Evolutionary conservation across 176 grass and related monocot genomes (phyloP), one percentile per base, ranked within the genome.

Genomic region (Bolboschoenus planiculmis): DNA sequence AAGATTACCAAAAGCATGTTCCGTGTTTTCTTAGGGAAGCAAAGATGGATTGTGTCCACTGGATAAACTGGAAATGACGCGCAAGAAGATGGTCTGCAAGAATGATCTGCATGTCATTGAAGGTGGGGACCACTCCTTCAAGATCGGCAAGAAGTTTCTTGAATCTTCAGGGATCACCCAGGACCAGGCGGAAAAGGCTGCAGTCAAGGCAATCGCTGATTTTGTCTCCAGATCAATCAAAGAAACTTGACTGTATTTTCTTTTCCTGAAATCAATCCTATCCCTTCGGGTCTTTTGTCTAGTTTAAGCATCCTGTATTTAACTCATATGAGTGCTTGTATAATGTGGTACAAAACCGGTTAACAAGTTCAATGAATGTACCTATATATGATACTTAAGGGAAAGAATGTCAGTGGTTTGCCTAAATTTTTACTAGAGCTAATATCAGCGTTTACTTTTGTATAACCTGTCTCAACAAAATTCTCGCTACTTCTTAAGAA

Each of bases 61-160:
- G 79, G 83, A 94, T 80, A 94, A 81, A 67, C 90, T 97, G 58
- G 78, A 78, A 85, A 59, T 73, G 66, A 92, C 95, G 53, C 43
- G 83, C 33, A 89, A 91, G 85, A 94, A 92, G 50, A 97, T 97
- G 95, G 84, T 24, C 43, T 91, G 90, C 43, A 36, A 84, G 56
- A 91, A 91, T 91, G 87, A 88, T 83, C 27, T 92, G 80, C 81
- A 97, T 85, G 72, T 92, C 71, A 79, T 97, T 86, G 91, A 92
- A 65, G 90, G 94, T 47, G 94, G 94, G 10, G 94, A 97, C 40
- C 94, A 97, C 88, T 94, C 92, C 66, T 89, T 97, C 51, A 92
- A 97, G 81, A 85, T 92, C 0, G 84, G 94, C 33, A 94, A 94
- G 84, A 97, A 85, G 11, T 86, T 87, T 83, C 94, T 89, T 74